phyloP scores from a whole-genome alignment of 768 basidiomycete species.

The Russula virescens region DNA sequence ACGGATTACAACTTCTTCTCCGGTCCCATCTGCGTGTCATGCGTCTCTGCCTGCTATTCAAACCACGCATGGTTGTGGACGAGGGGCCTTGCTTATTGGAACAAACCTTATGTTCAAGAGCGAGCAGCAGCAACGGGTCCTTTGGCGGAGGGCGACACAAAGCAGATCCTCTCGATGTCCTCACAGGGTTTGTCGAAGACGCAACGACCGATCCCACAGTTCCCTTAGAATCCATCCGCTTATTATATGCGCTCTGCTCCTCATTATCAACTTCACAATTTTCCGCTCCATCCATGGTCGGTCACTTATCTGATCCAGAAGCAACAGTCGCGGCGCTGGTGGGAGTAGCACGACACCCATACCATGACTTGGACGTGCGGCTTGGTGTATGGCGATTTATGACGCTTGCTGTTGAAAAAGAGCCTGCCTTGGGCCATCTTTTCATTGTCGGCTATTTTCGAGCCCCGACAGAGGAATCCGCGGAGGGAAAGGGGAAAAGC shows the following conservation, averaged over 20 bases:
- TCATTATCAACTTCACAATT: slow-evolving; percentile 58
- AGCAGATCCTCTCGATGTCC: slow-evolving; percentile 67
- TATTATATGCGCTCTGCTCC: slow-evolving; percentile 61
- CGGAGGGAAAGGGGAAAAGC: slow-evolving; percentile 29
- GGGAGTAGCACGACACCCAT: slow-evolving; percentile 70
- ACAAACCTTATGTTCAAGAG: slow-evolving; percentile 63
- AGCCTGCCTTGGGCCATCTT: slow-evolving; percentile 77
- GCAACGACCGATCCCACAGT: slow-evolving; percentile 54
- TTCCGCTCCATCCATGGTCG: slow-evolving; percentile 66
- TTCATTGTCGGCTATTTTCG: slow-evolving; percentile 72
- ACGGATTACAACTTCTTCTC: slow-evolving; percentile 61
- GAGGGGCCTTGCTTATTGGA: slow-evolving; percentile 55
- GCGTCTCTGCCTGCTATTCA: slow-evolving; percentile 58
- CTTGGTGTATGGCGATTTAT: slow-evolving; percentile 83
- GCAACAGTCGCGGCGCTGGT: slow-evolving; percentile 61
- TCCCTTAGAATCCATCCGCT: slow-evolving; percentile 59
- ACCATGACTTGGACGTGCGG: slow-evolving; percentile 66
- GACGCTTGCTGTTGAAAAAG: slow-evolving; percentile 72
- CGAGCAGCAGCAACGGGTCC: slow-evolving; percentile 44
- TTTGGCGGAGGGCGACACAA: slow-evolving; percentile 43
- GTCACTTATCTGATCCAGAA: slow-evolving; percentile 74
- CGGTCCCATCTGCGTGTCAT: slow-evolving; percentile 59
- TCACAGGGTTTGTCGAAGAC: slow-evolving; percentile 62
- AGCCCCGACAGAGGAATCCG: slow-evolving; percentile 40
- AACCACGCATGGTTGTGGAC: slow-evolving; percentile 37